These are phyloP conservation scores for Hypoxylon sp. DNA, from an alignment of 2,329 filamentous ascomycete genomes.

Conservation along the genomic window DNA sequence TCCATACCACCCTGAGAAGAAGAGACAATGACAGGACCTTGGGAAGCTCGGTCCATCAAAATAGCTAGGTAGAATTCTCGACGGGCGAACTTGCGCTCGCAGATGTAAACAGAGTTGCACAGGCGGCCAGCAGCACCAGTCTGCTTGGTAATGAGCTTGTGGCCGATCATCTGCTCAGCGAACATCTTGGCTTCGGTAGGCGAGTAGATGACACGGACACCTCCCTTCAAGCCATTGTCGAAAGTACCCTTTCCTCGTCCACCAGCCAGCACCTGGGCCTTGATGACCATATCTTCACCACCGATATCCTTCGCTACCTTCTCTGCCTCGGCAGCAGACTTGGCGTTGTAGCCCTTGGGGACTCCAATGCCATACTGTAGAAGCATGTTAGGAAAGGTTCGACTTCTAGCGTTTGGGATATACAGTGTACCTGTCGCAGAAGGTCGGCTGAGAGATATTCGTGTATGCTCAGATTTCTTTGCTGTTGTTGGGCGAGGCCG, in stretches of 20 bases:
- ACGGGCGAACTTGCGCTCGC: constrained; percentile 99
- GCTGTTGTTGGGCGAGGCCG: constrained; percentile 79
- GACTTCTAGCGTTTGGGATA: constrained; percentile 28
- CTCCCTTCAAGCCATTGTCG: constrained; percentile 98
- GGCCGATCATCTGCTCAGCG: constrained; percentile 98
- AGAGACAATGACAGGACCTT: constrained; percentile 94
- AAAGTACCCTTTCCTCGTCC: constrained; percentile 98
- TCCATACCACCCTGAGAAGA: constrained; percentile 99
- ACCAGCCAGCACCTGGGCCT: constrained; percentile 98
- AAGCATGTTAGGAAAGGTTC: constrained; percentile 46
- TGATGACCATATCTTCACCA: constrained; percentile 98
- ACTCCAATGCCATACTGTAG: constrained; percentile 91
- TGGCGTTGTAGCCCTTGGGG: constrained; percentile 89
- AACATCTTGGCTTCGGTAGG: constrained; percentile 97
- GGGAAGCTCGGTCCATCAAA: constrained; percentile 94
- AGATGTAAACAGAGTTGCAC: constrained; percentile 98
- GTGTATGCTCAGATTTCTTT: constrained; percentile 93
- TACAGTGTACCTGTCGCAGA: constrained; percentile 74
- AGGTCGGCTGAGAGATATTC: constrained; percentile 97
- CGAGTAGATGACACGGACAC: constrained; percentile 99
- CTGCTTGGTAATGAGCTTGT: constrained; percentile 99
- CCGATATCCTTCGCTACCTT: constrained; percentile 90
- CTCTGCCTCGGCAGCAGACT: constrained; percentile 88
- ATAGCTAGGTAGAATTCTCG: constrained; percentile 99
- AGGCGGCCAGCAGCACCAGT: constrained; percentile 92